Evolutionary conservation across 2,329 filamentous ascomycete species (phyloP).

Genomic region (Stagonosporopsis rhizophila): DNA sequence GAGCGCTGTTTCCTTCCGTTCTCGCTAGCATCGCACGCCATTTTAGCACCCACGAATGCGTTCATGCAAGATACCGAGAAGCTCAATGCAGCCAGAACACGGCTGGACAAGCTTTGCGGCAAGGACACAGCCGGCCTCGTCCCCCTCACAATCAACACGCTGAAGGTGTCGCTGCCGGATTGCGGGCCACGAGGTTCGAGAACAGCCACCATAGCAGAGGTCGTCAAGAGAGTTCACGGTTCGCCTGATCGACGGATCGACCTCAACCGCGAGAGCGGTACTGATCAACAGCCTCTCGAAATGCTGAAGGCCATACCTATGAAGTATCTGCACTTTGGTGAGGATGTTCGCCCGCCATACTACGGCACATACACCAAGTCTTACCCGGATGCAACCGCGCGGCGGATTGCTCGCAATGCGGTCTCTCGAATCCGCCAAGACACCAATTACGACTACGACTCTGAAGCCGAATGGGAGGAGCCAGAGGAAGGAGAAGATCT

Average conservation of each 20-base stretch:
- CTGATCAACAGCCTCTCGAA: conserved; percentile 43
- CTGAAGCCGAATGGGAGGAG: conserved; percentile 83
- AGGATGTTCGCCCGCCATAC: conserved; percentile 72
- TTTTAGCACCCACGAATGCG: conserved; percentile 65
- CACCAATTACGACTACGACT: conserved; percentile 83
- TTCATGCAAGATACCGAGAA: conserved; percentile 41
- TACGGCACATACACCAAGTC: conserved; percentile 74
- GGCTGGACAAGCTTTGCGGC: conserved; percentile 37
- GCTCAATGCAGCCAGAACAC: conserved; percentile 34
- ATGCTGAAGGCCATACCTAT: conserved; percentile 64
- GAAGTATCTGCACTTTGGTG: conserved; percentile 68
- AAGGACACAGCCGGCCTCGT: conserved; percentile 25
- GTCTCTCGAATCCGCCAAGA: conserved; percentile 63
- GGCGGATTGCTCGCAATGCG: conserved; percentile 62
- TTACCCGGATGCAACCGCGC: conserved; percentile 54
- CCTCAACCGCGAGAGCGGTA: conserved; percentile 48
- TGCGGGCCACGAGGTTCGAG: conserved; percentile 24
- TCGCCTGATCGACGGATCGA: conserved; percentile 53
- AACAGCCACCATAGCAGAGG: conserved; percentile 39
- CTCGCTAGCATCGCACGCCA: conserved; percentile 75
- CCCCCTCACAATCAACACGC: conserved; percentile 21
- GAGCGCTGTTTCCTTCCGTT: conserved; percentile 80
- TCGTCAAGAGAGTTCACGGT: conserved; percentile 55
- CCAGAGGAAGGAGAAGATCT: conserved; percentile 75
- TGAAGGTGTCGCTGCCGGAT: conserved; percentile 29